These are phyloP conservation scores for Uromyces viciae-fabae DNA, from an alignment of 1,284 basidiomycete genomes.

Conservation along the genomic window DNA sequence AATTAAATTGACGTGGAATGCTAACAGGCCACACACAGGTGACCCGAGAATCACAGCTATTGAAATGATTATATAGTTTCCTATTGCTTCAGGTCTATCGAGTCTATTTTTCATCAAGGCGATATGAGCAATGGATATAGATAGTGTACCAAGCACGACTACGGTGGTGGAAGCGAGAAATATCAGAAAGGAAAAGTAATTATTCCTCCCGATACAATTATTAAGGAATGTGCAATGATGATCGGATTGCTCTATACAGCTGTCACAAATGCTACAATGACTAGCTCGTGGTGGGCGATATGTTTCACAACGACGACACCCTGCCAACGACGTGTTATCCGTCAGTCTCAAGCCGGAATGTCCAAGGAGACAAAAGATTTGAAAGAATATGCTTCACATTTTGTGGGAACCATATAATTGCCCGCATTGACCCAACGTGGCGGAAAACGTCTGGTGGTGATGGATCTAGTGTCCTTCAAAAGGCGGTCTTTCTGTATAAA, in stretches of 20 bases:
- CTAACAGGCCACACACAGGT: constrained; percentile 50
- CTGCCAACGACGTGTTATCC: neutral
- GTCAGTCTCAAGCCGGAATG: neutral
- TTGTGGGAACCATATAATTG: neutral
- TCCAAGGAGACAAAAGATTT: neutral
- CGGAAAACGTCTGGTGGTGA: neutral
- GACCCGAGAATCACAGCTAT: constrained; percentile 47
- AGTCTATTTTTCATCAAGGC: constrained; percentile 23
- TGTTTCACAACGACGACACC: constrained; percentile 54
- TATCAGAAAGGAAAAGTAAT: constrained; percentile 53
- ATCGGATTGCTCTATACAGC: constrained; percentile 53
- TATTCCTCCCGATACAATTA: constrained; percentile 53
- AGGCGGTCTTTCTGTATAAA: neutral
- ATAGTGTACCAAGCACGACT: constrained; percentile 44
- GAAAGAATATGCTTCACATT: constrained; percentile 10
- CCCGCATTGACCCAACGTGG: constrained; percentile 12
- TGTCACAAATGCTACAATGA: constrained; percentile 54
- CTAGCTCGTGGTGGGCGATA: constrained; percentile 53
- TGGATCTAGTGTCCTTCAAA: neutral
- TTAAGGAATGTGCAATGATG: constrained; percentile 55
- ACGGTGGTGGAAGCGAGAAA: constrained; percentile 49
- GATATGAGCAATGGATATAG: constrained; percentile 45
- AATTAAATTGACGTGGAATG: constrained; percentile 52
- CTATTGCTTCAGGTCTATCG: constrained; percentile 44
- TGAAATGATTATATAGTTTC: constrained; percentile 51